Conservation (phyloP, 1,284 basidiomycete species). For the Puccinia polysora region DNA sequence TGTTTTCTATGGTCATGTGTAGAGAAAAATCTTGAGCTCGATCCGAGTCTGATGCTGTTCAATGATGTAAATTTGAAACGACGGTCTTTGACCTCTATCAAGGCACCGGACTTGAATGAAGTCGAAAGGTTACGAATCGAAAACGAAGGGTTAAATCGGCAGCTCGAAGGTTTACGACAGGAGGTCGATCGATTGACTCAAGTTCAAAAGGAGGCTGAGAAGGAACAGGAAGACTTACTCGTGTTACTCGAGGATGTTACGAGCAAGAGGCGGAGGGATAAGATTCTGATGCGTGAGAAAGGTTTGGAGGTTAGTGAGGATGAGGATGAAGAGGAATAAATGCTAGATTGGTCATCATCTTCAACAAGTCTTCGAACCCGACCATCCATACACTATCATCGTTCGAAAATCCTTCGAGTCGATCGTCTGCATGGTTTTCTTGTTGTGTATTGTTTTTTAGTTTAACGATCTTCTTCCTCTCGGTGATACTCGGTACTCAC, state of each 20-base stretch:
- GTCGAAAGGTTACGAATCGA: conserved; percentile 9
- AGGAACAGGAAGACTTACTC: conserved; percentile 89
- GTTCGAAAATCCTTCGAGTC: too few relatives aligned
- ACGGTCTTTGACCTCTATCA: too few relatives aligned
- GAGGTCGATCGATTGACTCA: conserved; percentile 61
- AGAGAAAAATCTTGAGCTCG: too few relatives aligned
- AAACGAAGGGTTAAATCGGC: neutral
- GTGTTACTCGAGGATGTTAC: conserved; percentile 89
- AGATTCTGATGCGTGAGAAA: conserved; percentile 65
- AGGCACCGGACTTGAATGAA: conserved; percentile 40
- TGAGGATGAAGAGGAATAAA: conserved; percentile 61
- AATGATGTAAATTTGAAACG: neutral
- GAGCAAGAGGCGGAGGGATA: conserved; percentile 76
- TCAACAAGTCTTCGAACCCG: too few relatives aligned
- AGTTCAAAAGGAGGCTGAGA: conserved; percentile 72
- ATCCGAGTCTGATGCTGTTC: too few relatives aligned
- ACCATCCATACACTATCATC: too few relatives aligned
- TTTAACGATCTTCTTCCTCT: too few relatives aligned
- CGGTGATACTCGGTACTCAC: too few relatives aligned
- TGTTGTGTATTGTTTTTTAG: too few relatives aligned
- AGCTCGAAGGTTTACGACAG: conserved; percentile 41
- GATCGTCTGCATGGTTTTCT: too few relatives aligned
- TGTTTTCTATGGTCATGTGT: neutral
- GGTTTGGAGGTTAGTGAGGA: conserved; percentile 72
- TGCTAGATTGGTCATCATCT: too few relatives aligned